Percentiles rank a stretch among this genome's conserved stretches.
Evolutionary conservation across 768 basidiomycete species (phyloP).

Genomic region (Suillus fuscotomentosus): DNA sequence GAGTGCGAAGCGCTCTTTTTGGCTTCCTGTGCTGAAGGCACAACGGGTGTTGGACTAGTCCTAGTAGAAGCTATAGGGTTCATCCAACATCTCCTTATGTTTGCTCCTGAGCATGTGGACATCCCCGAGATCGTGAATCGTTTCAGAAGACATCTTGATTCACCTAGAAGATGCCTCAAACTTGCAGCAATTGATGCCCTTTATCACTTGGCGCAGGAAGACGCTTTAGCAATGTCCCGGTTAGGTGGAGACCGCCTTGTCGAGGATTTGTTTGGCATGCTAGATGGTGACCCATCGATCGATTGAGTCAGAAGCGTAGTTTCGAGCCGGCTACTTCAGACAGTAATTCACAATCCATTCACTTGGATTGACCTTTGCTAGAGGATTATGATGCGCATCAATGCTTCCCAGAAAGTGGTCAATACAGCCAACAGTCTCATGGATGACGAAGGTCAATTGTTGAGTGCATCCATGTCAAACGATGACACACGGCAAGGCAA

Average conservation of each 20-base stretch:
- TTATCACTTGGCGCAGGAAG: conserved; percentile 95
- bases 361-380: conserved; percentile 99
- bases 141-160: conserved; percentile 78
- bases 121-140: conserved; percentile 76
- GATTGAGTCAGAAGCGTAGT: conserved; percentile 95
- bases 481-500: conserved; percentile 29
- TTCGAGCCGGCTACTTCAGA: conserved; percentile 91
- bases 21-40: too few species aligned
- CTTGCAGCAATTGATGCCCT: conserved; percentile 93
- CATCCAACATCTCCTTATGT: too few species aligned
- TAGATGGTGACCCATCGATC: conserved; percentile 92
- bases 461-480: conserved; percentile 57
- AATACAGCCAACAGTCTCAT: conserved; percentile 58
- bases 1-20: too few species aligned
- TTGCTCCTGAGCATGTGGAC: conserved; percentile 78
- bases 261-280: conserved; percentile 90
- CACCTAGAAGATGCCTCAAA: conserved; percentile 81
- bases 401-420: conserved; percentile 73
- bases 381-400: conserved; percentile 93
- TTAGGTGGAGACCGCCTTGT: conserved; percentile 93
- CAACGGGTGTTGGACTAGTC: too few species aligned
- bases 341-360: conserved; percentile 87
- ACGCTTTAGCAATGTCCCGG: conserved; percentile 88
- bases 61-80: conserved; percentile 94
- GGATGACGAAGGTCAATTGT: conserved; percentile 94